Evolutionary conservation across 1,284 basidiomycete species (phyloP).

Genomic region (Naganishia albida): DNA sequence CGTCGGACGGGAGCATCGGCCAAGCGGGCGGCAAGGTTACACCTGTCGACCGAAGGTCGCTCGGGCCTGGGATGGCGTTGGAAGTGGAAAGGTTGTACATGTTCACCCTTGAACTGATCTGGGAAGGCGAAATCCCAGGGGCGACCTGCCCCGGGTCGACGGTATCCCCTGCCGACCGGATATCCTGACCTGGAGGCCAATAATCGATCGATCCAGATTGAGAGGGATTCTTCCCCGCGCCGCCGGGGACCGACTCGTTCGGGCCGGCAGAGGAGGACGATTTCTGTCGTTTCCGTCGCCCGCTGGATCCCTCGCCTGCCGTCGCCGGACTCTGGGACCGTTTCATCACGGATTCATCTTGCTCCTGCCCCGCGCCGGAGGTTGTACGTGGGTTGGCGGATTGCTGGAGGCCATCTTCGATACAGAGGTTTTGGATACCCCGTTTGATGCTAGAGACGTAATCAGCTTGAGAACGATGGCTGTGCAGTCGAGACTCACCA

Average conservation of each 20-base stretch:
- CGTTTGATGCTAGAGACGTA: slow-evolving; percentile 71
- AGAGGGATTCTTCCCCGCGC: background rate
- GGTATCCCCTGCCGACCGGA: slow-evolving; percentile 4
- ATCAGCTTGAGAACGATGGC: slow-evolving; percentile 17
- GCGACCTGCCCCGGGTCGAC: background rate
- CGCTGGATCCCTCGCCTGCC: background rate
- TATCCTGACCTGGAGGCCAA: slow-evolving; percentile 14
- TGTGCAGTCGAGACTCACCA: slow-evolving; percentile 63
- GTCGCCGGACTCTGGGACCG: slow-evolving; percentile 9
- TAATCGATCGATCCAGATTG: slow-evolving; percentile 10
- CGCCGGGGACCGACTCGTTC: background rate
- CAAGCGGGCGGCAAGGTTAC: slow-evolving; percentile 27
- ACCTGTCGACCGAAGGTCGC: slow-evolving; percentile 10
- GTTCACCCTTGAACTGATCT: slow-evolving; percentile 1
- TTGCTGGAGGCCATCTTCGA: slow-evolving; percentile 62
- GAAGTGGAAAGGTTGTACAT: slow-evolving; percentile 18
- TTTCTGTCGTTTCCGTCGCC: slow-evolving; percentile 10
- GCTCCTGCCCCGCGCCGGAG: background rate
- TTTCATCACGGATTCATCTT: slow-evolving; percentile 5
- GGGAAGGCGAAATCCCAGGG: slow-evolving; percentile 18
- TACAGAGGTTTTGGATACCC: slow-evolving; percentile 85
- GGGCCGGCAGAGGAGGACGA: slow-evolving; percentile 7
- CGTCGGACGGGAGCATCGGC: slow-evolving; percentile 25
- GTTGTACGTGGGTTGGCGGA: background rate
- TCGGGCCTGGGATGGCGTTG: background rate